These are phyloP conservation scores for Solanum piurae DNA, from an alignment of 257 asterid species.

Conservation along the genomic window DNA sequence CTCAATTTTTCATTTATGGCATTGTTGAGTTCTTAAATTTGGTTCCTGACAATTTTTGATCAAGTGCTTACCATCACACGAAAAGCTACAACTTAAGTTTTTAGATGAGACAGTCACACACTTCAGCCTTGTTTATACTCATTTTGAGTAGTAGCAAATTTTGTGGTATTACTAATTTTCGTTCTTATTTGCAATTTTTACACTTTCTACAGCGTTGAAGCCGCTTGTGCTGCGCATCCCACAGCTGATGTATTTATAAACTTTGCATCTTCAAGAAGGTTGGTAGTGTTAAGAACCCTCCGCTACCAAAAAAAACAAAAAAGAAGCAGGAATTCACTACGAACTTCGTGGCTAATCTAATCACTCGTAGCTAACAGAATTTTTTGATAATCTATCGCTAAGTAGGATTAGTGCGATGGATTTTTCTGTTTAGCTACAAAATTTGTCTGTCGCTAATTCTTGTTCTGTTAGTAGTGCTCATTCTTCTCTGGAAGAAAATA, in stretches of 20 bases:
- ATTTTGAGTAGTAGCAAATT: too few species aligned
- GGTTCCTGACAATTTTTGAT: neutral
- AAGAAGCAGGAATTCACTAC: neutral
- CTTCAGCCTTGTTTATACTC: neutral
- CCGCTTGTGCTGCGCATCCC: conserved; percentile 93
- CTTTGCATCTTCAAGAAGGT: conserved; percentile 98
- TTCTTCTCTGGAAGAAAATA: neutral
- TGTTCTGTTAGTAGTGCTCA: neutral
- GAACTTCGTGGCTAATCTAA: neutral
- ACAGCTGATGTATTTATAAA: conserved; percentile 97
- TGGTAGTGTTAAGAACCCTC: neutral
- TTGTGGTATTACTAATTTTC: neutral
- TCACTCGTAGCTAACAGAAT: neutral
- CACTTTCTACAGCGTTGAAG: conserved; percentile 57
- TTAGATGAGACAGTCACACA: neutral
- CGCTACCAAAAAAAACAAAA: too few species aligned
- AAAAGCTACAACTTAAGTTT: neutral
- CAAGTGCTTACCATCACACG: neutral
- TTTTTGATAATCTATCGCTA: neutral
- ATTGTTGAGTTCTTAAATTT: neutral
- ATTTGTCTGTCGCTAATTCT: neutral
- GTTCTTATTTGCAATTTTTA: neutral
- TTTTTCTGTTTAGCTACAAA: neutral
- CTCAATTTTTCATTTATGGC: neutral
- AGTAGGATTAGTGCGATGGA: neutral